Conservation (phyloP, 108 stramenopile genomes). For the Nitzschia sp. region DNA sequence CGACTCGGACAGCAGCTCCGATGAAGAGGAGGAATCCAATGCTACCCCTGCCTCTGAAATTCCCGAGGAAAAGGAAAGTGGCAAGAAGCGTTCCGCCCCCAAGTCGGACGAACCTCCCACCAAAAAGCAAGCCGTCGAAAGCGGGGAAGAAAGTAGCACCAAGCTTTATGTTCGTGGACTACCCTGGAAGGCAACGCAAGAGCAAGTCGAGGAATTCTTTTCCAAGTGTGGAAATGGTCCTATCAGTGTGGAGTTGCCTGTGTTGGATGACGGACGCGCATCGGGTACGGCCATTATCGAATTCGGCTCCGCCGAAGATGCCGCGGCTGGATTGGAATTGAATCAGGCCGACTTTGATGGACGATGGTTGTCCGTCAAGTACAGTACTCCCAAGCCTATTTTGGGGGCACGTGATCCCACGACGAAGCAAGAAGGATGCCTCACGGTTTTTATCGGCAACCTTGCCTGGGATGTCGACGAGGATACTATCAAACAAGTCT, state of each 20-base stretch:
- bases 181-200: slow-evolving; percentile 92
- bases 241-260: slow-evolving; percentile 77
- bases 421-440: slow-evolving; percentile 84
- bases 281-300: slow-evolving; percentile 89
- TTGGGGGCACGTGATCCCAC: slow-evolving; percentile 52
- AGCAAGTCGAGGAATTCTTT: slow-evolving; percentile 92
- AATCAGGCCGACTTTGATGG: slow-evolving; percentile 92
- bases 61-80: slow-evolving; percentile 33
- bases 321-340: slow-evolving; percentile 78
- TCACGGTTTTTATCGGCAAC: slow-evolving; percentile 97
- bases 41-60: slow-evolving; percentile 48
- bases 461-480: slow-evolving; percentile 95
- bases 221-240: slow-evolving; percentile 74
- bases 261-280: slow-evolving; percentile 83
- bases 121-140: slow-evolving; percentile 39
- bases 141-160: slow-evolving; percentile 38
- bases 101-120: slow-evolving; percentile 31
- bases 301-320: slow-evolving; percentile 63
- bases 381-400: slow-evolving; percentile 68
- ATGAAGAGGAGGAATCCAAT: slow-evolving; percentile 48
- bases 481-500: slow-evolving; percentile 81
- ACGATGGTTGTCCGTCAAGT: slow-evolving; percentile 90
- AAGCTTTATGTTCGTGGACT: slow-evolving; percentile 92
- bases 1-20: slow-evolving; percentile 41
- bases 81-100: slow-evolving; percentile 77